Conservation (phyloP, 108 stramenopile species). For the Nitzschia palea region DNA sequence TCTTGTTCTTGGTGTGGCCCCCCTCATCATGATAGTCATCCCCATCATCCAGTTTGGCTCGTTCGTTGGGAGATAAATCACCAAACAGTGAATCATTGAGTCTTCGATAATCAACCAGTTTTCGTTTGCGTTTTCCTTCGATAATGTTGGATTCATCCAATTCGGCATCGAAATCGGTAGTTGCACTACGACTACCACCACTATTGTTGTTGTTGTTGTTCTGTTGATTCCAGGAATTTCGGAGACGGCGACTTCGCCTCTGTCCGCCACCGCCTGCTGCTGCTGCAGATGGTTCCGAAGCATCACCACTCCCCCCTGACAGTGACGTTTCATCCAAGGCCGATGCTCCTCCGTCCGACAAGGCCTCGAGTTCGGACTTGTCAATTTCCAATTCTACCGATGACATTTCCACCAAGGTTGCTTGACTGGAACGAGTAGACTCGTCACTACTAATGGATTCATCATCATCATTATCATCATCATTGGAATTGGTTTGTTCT, state of each 20-base stretch:
- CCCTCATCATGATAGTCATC: constrained; percentile 39
- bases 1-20: too few relatives aligned
- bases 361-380: constrained; percentile 70
- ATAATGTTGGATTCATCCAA: constrained; percentile 80
- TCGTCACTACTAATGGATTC: constrained; percentile 43
- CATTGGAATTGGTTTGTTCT: constrained; percentile 40
- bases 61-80: constrained; percentile 55
- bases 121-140: constrained; percentile 71
- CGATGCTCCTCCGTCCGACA: constrained; percentile 45
- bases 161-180: constrained; percentile 19
- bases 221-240: neutral
- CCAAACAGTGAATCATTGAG: constrained; percentile 85
- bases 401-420: constrained; percentile 42
- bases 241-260: constrained; percentile 30
- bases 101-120: constrained; percentile 69
- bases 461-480: constrained; percentile 41
- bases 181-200: neutral
- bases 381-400: constrained; percentile 61
- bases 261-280: neutral
- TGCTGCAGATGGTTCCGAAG: neutral
- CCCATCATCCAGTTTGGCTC: constrained; percentile 46
- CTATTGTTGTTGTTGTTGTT: neutral
- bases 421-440: constrained; percentile 35
- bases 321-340: constrained; percentile 3
- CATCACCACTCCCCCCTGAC: neutral